Evolutionary conservation across 768 basidiomycete species (phyloP), one percentile per base, ranked within the genome.

Genomic region (Mrakia frigida): DNA sequence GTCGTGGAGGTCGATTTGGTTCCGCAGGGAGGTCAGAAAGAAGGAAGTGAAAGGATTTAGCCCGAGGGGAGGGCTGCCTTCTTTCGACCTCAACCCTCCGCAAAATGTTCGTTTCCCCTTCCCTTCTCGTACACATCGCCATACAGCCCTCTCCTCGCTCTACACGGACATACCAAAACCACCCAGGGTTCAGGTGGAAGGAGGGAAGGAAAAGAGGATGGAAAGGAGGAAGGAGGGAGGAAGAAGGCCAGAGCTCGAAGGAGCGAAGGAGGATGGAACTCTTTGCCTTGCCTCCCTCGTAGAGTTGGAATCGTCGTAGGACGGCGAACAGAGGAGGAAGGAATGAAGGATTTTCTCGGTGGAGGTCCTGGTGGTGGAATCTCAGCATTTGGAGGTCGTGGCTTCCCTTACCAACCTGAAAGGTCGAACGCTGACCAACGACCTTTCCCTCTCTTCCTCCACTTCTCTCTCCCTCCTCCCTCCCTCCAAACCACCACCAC

Each of bases 401-500:
- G 31, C 33, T 41, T 23, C 18, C 31, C 39, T 39, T 39, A 39
- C 65, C 39, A 35, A 39, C 16, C 65, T 6, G 3, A 25, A n/a
- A 14, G 46, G 14, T 68, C 39, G 4, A 31, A 39, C 13, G 65
- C 65, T 68, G 52, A 72, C 52, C 71, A 52, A 72, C 52, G n/a
- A 11, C 11, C 46, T 46, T 53, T 31, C 70, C 43, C 25, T 71
- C 33, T 33, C 43, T 41, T n/a, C 73, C 60, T 63, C 39, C 33
- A 28, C 33, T 41, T 14, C n/a, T 63, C 59, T 16, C 63, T 18
- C 23, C 61, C 46, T 43, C 39, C 43, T 53, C 46, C 63, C 14
- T 23, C 21, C 73, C 60, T 31, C 63, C 35, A 16, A 50, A 28
- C 73, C 72, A 60, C 72, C 33, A 56, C 23, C 31, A 53, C 39